Conservation (phyloP, 306 rosid genomes). For the Trichosanthes cucumerina region DNA sequence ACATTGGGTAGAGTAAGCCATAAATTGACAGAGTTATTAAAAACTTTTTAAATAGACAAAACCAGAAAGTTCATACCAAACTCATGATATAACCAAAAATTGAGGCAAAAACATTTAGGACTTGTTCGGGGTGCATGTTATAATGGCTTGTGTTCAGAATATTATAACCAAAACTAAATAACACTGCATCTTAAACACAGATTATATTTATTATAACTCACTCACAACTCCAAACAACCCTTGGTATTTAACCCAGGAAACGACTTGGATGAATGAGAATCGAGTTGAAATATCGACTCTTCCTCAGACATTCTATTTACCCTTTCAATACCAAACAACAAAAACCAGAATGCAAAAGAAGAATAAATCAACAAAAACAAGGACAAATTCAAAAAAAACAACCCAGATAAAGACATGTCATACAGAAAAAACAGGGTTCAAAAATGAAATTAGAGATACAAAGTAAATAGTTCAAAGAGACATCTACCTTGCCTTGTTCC, state of each 20-base stretch:
- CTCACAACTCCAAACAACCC: too few relatives aligned
- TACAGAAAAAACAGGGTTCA: constrained; percentile 9
- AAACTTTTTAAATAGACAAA: neutral
- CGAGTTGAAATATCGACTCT: neutral
- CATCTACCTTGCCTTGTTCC: constrained; percentile 50
- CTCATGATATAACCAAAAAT: neutral
- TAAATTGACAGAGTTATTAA: neutral
- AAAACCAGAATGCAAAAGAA: neutral
- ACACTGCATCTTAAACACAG: too few relatives aligned
- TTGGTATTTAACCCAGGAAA: neutral
- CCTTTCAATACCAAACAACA: neutral
- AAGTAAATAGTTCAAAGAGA: neutral
- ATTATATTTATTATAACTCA: too few relatives aligned
- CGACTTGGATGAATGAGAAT: neutral
- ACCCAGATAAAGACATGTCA: neutral
- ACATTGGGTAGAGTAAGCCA: neutral
- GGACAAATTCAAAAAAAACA: neutral
- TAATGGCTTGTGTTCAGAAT: too few relatives aligned
- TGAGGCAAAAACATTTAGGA: neutral
- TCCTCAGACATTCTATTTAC: neutral
- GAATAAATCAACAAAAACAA: neutral
- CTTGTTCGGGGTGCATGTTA: too few relatives aligned
- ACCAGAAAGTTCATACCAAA: neutral
- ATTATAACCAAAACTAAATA: too few relatives aligned
- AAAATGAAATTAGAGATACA: neutral